Percentiles rank a stretch among this genome's conserved stretches.
These are phyloP conservation scores for Acer saccharum DNA, from an alignment of 345 rosid genomes.

Conservation along the genomic window DNA sequence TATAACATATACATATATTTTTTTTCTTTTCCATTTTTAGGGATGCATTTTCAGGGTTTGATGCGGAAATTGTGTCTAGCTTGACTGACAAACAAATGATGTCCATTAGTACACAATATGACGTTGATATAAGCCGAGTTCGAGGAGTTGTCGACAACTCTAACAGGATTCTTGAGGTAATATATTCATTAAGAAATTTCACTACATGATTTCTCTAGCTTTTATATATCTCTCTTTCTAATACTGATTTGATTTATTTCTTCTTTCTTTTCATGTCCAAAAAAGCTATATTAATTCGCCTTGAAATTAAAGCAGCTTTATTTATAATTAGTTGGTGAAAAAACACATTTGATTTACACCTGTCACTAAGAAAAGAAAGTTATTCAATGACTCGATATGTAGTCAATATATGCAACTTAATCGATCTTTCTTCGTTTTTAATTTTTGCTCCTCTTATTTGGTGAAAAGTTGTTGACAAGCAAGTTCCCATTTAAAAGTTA, in stretches of 20 bases:
- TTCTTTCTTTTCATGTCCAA: background rate
- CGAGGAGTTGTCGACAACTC: constrained; percentile 65
- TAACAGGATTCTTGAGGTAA: constrained; percentile 55
- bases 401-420: background rate
- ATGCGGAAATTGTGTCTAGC: constrained; percentile 46
- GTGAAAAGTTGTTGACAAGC: constrained; percentile 6
- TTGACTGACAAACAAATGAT: constrained; percentile 52
- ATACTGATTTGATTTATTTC: too few relatives aligned
- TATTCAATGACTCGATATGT: background rate
- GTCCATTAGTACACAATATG: constrained; percentile 42
- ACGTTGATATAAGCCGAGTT: constrained; percentile 53
- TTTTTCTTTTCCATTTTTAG: constrained; percentile 24
- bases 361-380: too few relatives aligned
- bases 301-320: background rate
- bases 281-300: background rate
- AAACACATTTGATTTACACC: too few relatives aligned
- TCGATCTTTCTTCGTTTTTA: background rate
- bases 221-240: too few relatives aligned
- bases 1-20: background rate
- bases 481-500: constrained; percentile 1
- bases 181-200: background rate
- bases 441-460: background rate
- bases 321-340: too few relatives aligned
- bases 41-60: constrained; percentile 58
- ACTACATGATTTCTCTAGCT: too few relatives aligned